These are phyloP conservation scores for Seminavis robusta DNA, from an alignment of 108 stramenopile genomes.

Conservation along the genomic window DNA sequence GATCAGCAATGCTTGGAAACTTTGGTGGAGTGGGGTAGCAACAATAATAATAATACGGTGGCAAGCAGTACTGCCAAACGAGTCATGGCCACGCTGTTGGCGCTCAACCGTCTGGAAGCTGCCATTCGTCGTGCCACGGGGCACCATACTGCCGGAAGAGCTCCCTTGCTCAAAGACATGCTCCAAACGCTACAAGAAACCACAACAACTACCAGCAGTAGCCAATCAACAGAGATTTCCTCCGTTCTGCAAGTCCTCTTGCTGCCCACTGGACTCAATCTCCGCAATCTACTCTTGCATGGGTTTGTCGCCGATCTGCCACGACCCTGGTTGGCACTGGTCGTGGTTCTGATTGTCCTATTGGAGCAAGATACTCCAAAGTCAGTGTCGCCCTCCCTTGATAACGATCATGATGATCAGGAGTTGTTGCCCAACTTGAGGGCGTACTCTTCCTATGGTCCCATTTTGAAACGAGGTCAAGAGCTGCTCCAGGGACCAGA, in stretches of 20 bases:
- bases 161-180: conserved; percentile 43
- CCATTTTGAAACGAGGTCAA: not conserved
- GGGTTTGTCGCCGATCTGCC: conserved; percentile 57
- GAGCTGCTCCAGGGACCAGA: not conserved
- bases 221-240: not conserved
- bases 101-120: conserved; percentile 51
- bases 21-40: too few relatives aligned
- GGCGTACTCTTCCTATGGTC: too few relatives aligned
- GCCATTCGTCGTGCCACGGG: conserved; percentile 36
- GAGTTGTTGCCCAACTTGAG: not conserved
- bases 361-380: not conserved
- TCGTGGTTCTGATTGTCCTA: conserved; percentile 25
- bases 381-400: too few relatives aligned
- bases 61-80: too few relatives aligned
- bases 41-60: too few relatives aligned
- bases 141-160: conserved; percentile 16
- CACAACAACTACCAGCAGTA: not conserved
- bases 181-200: conserved; percentile 1
- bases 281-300: conserved; percentile 70
- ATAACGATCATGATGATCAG: not conserved
- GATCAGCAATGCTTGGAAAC: too few relatives aligned
- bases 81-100: conserved; percentile 40
- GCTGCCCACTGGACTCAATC: conserved; percentile 56
- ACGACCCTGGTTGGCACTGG: conserved; percentile 53
- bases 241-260: conserved; percentile 28